Percentiles rank a stretch among this genome's conserved stretches.
Conservation (phyloP, 257 asterid genomes). For the Misopates orontium region DNA sequence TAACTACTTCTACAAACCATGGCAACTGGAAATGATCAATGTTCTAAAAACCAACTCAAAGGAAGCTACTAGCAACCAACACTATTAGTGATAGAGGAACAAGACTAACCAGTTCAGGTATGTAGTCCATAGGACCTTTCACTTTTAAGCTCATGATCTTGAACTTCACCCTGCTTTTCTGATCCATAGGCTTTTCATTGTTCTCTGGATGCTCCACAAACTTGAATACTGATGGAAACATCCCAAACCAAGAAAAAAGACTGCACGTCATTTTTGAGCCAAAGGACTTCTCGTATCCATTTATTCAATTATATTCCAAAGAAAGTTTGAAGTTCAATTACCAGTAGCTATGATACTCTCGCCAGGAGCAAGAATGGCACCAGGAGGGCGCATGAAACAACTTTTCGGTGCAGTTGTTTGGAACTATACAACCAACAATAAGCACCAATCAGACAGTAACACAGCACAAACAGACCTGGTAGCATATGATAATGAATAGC, state of each 20-base stretch:
- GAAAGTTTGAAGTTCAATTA: constrained; percentile 32
- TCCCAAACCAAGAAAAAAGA: constrained; percentile 28
- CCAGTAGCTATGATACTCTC: constrained; percentile 91
- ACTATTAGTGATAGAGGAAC: constrained; percentile 19
- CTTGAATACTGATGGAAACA: constrained; percentile 70
- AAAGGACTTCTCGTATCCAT: constrained; percentile 3
- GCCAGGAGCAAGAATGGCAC: constrained; percentile 92
- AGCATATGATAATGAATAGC: constrained; percentile 10
- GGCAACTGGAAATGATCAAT: too few species aligned
- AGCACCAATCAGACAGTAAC: constrained; percentile 27
- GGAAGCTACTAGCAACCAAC: background rate
- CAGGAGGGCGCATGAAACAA: constrained; percentile 99
- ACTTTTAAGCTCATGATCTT: constrained; percentile 96
- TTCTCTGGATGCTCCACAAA: constrained; percentile 92
- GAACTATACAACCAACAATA: constrained; percentile 49
- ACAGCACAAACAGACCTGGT: background rate
- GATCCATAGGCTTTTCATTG: constrained; percentile 88
- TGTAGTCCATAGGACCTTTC: constrained; percentile 81
- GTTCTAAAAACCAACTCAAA: background rate
- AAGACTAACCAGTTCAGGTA: constrained; percentile 84
- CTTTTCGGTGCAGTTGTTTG: constrained; percentile 98
- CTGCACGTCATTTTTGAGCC: constrained; percentile 11
- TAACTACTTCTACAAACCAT: too few species aligned
- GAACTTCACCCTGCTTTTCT: constrained; percentile 89
- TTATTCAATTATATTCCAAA: background rate